These are phyloP conservation scores for Trichophyton rubrum DNA, from an alignment of 2,329 filamentous ascomycete species.

Conservation along the genomic window DNA sequence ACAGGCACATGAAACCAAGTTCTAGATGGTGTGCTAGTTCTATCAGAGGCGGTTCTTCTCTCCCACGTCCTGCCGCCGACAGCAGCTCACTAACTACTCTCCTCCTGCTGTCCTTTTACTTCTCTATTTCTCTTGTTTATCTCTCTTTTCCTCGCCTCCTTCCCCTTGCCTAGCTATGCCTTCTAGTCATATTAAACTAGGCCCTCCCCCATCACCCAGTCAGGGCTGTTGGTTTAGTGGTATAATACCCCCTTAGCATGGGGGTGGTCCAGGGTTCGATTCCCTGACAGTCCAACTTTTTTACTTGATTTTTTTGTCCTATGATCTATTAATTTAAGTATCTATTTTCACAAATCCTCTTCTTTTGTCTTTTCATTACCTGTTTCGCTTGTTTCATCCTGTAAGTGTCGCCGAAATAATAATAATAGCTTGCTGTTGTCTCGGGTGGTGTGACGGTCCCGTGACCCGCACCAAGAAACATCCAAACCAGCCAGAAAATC, in stretches of 20 bases:
- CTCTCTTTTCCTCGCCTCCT: too few relatives aligned
- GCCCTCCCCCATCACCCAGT: too few relatives aligned
- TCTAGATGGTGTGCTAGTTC: neutral
- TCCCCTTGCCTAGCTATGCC: too few relatives aligned
- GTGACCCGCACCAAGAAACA: slow-evolving; percentile 1
- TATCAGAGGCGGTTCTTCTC: too few relatives aligned
- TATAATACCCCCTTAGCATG: slow-evolving; percentile 13
- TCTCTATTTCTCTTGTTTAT: too few relatives aligned
- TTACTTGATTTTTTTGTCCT: neutral
- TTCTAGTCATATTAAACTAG: too few relatives aligned
- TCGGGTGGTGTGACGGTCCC: neutral
- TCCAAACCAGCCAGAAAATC: slow-evolving; percentile 2
- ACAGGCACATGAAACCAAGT: neutral
- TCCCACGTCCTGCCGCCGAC: too few relatives aligned
- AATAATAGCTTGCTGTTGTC: neutral
- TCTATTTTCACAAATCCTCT: too few relatives aligned
- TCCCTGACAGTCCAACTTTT: slow-evolving; percentile 12
- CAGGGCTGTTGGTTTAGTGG: slow-evolving; percentile 10
- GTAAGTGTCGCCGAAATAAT: neutral
- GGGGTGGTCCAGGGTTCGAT: slow-evolving; percentile 16
- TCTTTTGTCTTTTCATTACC: neutral
- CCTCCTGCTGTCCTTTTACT: too few relatives aligned
- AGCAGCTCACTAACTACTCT: too few relatives aligned
- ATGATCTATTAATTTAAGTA: too few relatives aligned
- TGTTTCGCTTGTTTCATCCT: neutral